Evolutionary conservation across 441 rosid species (phyloP).

Genomic region (Croton setiger): DNA sequence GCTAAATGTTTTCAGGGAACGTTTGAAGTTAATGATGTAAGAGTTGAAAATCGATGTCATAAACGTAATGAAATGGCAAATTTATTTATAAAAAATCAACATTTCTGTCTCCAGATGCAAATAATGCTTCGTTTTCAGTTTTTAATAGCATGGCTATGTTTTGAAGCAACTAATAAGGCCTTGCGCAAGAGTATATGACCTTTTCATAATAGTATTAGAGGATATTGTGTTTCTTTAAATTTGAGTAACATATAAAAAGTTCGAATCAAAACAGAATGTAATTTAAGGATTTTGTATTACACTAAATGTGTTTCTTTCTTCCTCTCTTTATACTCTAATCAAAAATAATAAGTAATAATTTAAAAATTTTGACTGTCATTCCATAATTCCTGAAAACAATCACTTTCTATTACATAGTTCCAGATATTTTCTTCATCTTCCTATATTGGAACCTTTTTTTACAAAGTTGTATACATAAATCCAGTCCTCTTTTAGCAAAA

Average conservation of each 20-base stretch:
- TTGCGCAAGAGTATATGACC: too few relatives aligned
- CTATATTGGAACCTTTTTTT: background rate
- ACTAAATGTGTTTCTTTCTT: background rate
- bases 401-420: too few relatives aligned
- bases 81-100: background rate
- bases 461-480: background rate
- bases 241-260: background rate
- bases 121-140: background rate
- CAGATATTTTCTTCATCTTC: background rate
- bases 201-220: too few relatives aligned
- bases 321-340: background rate
- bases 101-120: background rate
- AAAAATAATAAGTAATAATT: too few relatives aligned
- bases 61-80: background rate
- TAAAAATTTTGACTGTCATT: too few relatives aligned
- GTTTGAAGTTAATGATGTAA: slow-evolving; percentile 28
- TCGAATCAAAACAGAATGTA: background rate
- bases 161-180: too few relatives aligned
- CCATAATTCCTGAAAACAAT: too few relatives aligned
- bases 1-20: slow-evolving; percentile 50
- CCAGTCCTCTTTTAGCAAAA: background rate
- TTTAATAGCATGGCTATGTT: background rate
- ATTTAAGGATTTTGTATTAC: background rate
- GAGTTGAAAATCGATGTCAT: background rate
- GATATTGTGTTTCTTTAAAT: too few relatives aligned